Evolutionary conservation across 352 stramenopile genomes (phyloP).

Genomic region (Pythium phragmiticola): DNA sequence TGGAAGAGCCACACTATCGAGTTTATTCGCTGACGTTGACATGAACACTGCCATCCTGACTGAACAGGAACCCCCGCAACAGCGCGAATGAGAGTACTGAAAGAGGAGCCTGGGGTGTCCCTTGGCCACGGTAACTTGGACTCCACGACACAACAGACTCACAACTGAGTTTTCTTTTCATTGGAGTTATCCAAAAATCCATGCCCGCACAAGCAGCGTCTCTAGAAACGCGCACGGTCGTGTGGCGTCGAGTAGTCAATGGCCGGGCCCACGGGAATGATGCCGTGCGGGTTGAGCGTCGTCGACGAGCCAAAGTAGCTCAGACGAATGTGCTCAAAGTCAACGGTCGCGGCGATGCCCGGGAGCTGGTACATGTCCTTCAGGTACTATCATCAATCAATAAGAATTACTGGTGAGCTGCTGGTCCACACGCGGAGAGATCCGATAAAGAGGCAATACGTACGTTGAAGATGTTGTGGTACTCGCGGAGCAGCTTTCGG

Average conservation of each 20-base stretch:
- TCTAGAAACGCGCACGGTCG: constrained; percentile 35
- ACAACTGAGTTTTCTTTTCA: too few relatives aligned
- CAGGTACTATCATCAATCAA: constrained; percentile 31
- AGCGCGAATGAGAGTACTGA: too few relatives aligned
- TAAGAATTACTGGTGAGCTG: constrained; percentile 2
- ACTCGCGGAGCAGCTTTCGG: constrained; percentile 75
- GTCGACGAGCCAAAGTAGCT: constrained; percentile 57
- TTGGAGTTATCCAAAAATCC: too few relatives aligned
- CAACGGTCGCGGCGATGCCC: constrained; percentile 35
- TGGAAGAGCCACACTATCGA: too few relatives aligned
- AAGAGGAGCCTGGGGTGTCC: too few relatives aligned
- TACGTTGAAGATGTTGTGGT: constrained; percentile 79
- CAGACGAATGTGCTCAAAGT: constrained; percentile 50
- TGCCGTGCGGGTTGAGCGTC: constrained; percentile 48
- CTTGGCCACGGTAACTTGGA: too few relatives aligned
- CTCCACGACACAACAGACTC: neutral
- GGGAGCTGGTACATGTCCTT: constrained; percentile 50
- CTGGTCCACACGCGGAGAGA: neutral
- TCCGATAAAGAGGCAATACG: constrained; percentile 9
- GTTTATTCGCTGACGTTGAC: too few relatives aligned
- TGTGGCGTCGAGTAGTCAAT: constrained; percentile 34
- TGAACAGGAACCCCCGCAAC: too few relatives aligned
- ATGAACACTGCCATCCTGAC: too few relatives aligned
- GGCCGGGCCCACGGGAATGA: constrained; percentile 33
- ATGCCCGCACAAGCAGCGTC: too few relatives aligned